Conservation (phyloP, 768 basidiomycete genomes). For the Hericium erinaceus region DNA sequence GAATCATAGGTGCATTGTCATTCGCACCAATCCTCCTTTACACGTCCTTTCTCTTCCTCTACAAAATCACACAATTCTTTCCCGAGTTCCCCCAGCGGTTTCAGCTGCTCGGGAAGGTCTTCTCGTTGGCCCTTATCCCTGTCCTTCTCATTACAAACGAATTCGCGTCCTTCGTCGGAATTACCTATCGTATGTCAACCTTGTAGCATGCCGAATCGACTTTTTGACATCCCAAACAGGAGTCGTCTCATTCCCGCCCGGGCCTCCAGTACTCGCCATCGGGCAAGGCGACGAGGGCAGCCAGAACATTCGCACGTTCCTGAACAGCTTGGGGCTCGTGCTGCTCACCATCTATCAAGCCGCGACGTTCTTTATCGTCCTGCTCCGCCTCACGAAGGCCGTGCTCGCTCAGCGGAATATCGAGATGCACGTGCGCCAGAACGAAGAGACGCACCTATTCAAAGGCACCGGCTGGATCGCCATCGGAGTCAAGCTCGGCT, state of each 20-base stretch:
- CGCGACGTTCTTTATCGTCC: conserved; percentile 46
- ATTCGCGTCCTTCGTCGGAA: conserved; percentile 55
- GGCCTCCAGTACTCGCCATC: conserved; percentile 21
- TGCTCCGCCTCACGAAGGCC: conserved; percentile 45
- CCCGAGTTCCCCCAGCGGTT: conserved; percentile 42
- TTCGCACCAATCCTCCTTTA: conserved; percentile 60
- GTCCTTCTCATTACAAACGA: conserved; percentile 46
- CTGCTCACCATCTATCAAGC: conserved; percentile 51
- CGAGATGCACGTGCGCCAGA: conserved; percentile 34
- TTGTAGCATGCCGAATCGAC: background rate
- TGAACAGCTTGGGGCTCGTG: conserved; percentile 52
- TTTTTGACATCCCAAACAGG: conserved; percentile 3
- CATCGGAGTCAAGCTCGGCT: conserved; percentile 51
- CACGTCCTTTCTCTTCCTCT: conserved; percentile 50
- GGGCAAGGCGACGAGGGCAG: conserved; percentile 31
- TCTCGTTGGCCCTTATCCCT: conserved; percentile 47
- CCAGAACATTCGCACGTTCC: conserved; percentile 41
- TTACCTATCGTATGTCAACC: conserved; percentile 41
- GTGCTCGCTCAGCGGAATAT: conserved; percentile 43
- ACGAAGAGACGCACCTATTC: conserved; percentile 36
- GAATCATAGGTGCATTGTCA: conserved; percentile 37
- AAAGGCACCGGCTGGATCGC: conserved; percentile 61
- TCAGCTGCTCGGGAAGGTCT: conserved; percentile 32
- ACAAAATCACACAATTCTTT: conserved; percentile 43
- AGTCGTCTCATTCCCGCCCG: background rate